These are phyloP conservation scores for Agroathelia rolfsii DNA, from an alignment of 1,284 basidiomycete genomes.

Conservation along the genomic window DNA sequence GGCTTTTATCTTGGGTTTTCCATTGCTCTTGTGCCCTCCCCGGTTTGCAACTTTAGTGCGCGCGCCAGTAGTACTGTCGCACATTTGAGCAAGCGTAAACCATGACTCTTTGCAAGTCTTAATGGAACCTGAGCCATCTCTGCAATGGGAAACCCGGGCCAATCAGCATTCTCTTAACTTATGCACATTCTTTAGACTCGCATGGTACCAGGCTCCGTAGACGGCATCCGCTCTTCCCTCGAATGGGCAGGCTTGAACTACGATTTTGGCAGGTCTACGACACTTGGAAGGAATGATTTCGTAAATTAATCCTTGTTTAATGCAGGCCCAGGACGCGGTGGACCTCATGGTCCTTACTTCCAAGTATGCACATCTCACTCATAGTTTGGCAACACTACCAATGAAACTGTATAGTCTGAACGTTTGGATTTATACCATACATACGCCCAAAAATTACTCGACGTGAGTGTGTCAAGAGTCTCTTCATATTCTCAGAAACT, in stretches of 20 bases:
- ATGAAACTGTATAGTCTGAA: conserved; percentile 54
- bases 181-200: conserved; percentile 40
- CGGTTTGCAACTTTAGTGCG: too few species aligned
- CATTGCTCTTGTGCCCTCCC: too few species aligned
- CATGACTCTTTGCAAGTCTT: too few species aligned
- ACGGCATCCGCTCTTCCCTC: conserved; percentile 44
- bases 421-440: conserved; percentile 50
- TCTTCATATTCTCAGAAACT: too few species aligned
- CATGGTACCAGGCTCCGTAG: conserved; percentile 49
- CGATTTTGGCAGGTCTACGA: conserved; percentile 43
- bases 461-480: conserved; percentile 26
- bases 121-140: too few species aligned
- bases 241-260: conserved; percentile 64
- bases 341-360: conserved; percentile 43
- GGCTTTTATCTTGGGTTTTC: not conserved
- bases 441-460: conserved; percentile 43
- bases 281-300: not conserved
- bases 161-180: too few species aligned
- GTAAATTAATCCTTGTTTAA: not conserved
- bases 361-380: conserved; percentile 28
- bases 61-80: too few species aligned
- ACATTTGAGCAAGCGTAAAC: too few species aligned
- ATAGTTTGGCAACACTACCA: not conserved
- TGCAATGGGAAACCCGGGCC: too few species aligned
- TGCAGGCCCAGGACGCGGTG: conserved; percentile 39